Evolutionary conservation across 2,329 filamentous ascomycete species (phyloP).

Genomic region (Biscogniauxia marginata): DNA sequence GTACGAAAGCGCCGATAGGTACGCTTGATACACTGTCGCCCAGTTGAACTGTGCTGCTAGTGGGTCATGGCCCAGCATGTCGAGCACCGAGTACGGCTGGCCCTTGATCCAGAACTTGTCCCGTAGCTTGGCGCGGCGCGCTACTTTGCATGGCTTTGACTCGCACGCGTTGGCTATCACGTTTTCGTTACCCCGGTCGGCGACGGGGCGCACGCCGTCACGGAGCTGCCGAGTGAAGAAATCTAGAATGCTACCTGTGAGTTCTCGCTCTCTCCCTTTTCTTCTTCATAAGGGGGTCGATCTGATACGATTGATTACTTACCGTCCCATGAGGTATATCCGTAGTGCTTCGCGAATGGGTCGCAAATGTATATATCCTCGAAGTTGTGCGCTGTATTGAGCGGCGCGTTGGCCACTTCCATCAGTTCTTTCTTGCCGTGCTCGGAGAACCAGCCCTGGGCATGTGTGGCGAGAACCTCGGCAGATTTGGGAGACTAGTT

Average conservation of each 20-base stretch:
- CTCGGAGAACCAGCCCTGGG: slow-evolving; percentile 55
- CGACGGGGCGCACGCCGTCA: slow-evolving; percentile 46
- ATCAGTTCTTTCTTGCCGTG: slow-evolving; percentile 48
- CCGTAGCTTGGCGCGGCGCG: slow-evolving; percentile 41
- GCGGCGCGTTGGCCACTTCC: slow-evolving; percentile 49
- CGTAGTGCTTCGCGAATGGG: slow-evolving; percentile 49
- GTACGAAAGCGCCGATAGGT: slow-evolving; percentile 57
- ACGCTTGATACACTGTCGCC: slow-evolving; percentile 60
- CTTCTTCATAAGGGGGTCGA: too few relatives aligned
- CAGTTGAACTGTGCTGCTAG: slow-evolving; percentile 48
- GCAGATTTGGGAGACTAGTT: slow-evolving; percentile 51
- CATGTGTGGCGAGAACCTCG: slow-evolving; percentile 44
- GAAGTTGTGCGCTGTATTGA: slow-evolving; percentile 45
- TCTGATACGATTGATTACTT: slow-evolving; percentile 14
- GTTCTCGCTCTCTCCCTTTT: too few relatives aligned
- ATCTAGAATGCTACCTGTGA: slow-evolving; percentile 24
- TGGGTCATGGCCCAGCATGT: slow-evolving; percentile 52
- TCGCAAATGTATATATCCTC: slow-evolving; percentile 63
- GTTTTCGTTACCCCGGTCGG: slow-evolving; percentile 43
- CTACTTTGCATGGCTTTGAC: slow-evolving; percentile 45
- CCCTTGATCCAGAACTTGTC: slow-evolving; percentile 61
- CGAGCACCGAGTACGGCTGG: slow-evolving; percentile 54
- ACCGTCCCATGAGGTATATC: slow-evolving; percentile 60
- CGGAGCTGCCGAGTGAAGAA: slow-evolving; percentile 58
- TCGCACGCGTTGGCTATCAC: slow-evolving; percentile 59